Percentiles rank a stretch among this genome's conserved stretches.
These are phyloP conservation scores for Pythium monospermum DNA, from an alignment of 352 stramenopile genomes.

Conservation along the genomic window DNA sequence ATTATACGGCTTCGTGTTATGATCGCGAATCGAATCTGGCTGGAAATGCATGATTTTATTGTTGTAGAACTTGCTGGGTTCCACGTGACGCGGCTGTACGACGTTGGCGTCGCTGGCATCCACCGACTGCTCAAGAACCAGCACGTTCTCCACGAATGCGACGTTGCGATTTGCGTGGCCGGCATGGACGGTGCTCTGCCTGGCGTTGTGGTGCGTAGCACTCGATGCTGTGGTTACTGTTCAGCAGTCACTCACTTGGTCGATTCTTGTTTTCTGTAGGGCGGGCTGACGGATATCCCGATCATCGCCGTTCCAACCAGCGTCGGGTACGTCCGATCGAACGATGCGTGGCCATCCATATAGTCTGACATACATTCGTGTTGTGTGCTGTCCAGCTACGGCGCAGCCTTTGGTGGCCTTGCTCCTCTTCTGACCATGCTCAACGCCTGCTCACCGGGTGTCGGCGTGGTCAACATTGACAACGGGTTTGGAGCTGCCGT, in stretches of 20 bases:
- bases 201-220: slow-evolving; percentile 89
- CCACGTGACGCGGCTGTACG: slow-evolving; percentile 80
- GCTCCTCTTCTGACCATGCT: slow-evolving; percentile 97
- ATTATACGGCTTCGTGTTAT: background rate
- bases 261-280: slow-evolving; percentile 22
- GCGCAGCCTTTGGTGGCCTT: slow-evolving; percentile 85
- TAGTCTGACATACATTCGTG: background rate
- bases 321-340: slow-evolving; percentile 81
- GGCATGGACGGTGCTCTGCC: slow-evolving; percentile 97
- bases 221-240: background rate
- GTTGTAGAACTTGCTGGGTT: slow-evolving; percentile 84
- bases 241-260: too few relatives aligned
- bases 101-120: slow-evolving; percentile 93
- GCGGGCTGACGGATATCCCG: slow-evolving; percentile 72
- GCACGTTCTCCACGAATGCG: slow-evolving; percentile 76
- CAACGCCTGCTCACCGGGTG: slow-evolving; percentile 96
- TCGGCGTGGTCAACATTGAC: slow-evolving; percentile 99
- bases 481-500: slow-evolving; percentile 97
- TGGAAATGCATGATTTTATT: background rate
- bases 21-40: background rate
- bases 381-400: slow-evolving; percentile 58
- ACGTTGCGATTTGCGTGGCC: slow-evolving; percentile 94
- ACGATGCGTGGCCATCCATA: background rate
- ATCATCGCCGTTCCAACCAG: slow-evolving; percentile 91
- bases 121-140: slow-evolving; percentile 89